Evolutionary conservation across 2,329 filamentous ascomycete species (phyloP).

Genomic region (Fusarium sp.): DNA sequence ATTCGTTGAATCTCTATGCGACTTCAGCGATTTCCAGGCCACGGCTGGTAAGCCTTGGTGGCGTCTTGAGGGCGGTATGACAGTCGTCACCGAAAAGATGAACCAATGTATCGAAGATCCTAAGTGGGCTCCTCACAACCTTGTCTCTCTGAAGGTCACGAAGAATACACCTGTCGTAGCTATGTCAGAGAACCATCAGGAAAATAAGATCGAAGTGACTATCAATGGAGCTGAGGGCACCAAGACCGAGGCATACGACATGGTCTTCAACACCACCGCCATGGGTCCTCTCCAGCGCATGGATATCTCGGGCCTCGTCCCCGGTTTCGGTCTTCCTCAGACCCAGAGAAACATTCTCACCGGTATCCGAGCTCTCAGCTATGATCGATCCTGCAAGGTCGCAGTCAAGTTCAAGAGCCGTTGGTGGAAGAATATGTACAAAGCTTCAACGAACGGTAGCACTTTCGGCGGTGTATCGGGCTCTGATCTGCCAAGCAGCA

Average conservation of each 20-base stretch:
- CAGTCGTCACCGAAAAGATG: conserved; percentile 20
- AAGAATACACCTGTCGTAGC: neutral
- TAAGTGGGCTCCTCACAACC: neutral
- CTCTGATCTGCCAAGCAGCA: conserved; percentile 7
- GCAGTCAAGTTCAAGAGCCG: conserved; percentile 30
- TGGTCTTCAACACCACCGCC: conserved; percentile 32
- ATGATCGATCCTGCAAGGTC: conserved; percentile 26
- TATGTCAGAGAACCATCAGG: neutral
- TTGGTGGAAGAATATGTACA: conserved; percentile 33
- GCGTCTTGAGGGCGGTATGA: conserved; percentile 31
- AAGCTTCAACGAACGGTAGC: neutral
- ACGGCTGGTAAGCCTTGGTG: neutral
- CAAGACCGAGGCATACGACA: neutral
- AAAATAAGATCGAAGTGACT: conserved; percentile 1
- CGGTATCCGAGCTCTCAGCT: conserved; percentile 15
- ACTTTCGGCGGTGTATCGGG: conserved; percentile 1
- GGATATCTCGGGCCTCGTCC: neutral
- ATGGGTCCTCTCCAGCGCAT: conserved; percentile 24
- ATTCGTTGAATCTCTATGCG: conserved; percentile 15
- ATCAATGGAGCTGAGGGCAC: neutral
- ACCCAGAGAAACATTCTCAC: neutral
- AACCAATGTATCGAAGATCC: neutral
- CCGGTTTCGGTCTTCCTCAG: neutral
- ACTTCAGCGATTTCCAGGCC: conserved; percentile 27
- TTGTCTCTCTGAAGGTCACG: neutral